Conservation (phyloP, 345 rosid species). For the Salix exigua region DNA sequence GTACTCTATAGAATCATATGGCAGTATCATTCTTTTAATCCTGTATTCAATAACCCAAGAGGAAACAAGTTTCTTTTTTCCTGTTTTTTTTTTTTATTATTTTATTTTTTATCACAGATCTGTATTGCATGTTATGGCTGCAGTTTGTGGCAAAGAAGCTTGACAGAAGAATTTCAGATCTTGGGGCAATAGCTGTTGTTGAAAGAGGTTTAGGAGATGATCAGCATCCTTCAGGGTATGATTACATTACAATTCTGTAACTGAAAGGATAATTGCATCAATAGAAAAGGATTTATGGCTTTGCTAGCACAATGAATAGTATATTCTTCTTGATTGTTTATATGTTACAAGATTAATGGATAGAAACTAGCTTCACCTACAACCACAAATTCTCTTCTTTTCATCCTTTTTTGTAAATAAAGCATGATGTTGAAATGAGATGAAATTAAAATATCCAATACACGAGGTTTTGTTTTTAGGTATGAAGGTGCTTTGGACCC, state of each 20-base stretch:
- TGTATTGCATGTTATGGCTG: slow-evolving; percentile 25
- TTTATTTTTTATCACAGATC: not conserved
- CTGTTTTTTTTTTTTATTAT: not conserved
- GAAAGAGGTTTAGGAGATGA: slow-evolving; percentile 94
- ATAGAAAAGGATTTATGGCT: no score
- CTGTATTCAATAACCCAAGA: not conserved
- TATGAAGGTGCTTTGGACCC: slow-evolving; percentile 95
- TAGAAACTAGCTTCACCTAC: no score
- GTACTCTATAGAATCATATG: not conserved
- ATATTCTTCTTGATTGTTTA: no score
- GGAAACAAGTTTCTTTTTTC: not conserved
- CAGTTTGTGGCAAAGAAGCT: slow-evolving; percentile 97
- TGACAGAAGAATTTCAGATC: slow-evolving; percentile 80
- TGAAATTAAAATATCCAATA: not conserved
- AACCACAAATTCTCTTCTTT: no score
- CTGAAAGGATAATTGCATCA: no score
- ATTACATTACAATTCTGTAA: not conserved
- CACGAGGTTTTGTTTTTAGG: slow-evolving; percentile 31
- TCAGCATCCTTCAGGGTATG: slow-evolving; percentile 97
- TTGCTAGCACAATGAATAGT: no score
- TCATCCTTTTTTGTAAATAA: not conserved
- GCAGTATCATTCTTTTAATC: not conserved
- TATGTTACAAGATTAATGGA: no score
- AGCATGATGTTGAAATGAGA: not conserved
- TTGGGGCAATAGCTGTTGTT: slow-evolving; percentile 64